phyloP scores from a whole-genome alignment of 768 basidiomycete species.

The Amanita polypyramis region DNA sequence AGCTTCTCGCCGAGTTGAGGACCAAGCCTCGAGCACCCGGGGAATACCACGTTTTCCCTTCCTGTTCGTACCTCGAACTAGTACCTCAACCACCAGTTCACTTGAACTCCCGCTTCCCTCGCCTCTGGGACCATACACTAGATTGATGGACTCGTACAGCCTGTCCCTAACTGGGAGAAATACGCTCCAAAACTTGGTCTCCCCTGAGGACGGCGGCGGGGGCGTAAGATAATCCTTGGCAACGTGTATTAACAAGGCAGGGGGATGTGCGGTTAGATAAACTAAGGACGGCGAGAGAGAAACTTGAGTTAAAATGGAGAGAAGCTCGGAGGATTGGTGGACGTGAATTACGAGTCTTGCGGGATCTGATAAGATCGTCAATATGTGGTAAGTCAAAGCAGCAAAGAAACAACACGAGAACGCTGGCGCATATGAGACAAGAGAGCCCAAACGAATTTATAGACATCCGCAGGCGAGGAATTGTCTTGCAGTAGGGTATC shows the following conservation, averaged over 20 bases:
- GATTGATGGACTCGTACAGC: slow-evolving; percentile 41
- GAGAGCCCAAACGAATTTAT: slow-evolving; percentile 39
- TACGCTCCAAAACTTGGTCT: slow-evolving; percentile 73
- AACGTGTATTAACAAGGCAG: slow-evolving; percentile 57
- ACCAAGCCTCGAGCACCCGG: slow-evolving; percentile 59
- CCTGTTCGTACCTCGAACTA: slow-evolving; percentile 30
- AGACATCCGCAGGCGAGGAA: slow-evolving; percentile 41
- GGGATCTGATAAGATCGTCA: slow-evolving; percentile 23
- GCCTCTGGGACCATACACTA: slow-evolving; percentile 49
- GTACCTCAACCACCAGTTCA: slow-evolving; percentile 55
- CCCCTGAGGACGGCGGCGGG: slow-evolving; percentile 52
- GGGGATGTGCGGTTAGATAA: slow-evolving; percentile 60
- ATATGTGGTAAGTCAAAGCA: slow-evolving; percentile 1
- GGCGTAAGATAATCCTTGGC: slow-evolving; percentile 59
- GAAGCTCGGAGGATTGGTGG: slow-evolving; percentile 34
- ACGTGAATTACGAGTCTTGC: slow-evolving; percentile 56
- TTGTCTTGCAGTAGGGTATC: slow-evolving; percentile 55
- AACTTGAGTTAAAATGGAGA: slow-evolving; percentile 48
- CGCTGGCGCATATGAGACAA: slow-evolving; percentile 33
- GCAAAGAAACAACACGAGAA: slow-evolving; percentile 32
- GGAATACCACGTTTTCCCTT: slow-evolving; percentile 39
- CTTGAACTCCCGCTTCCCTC: slow-evolving; percentile 33
- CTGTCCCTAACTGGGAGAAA: slow-evolving; percentile 64
- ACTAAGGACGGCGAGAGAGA: slow-evolving; percentile 54
- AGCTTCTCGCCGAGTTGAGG: slow-evolving; percentile 19